Evolutionary conservation across 768 basidiomycete genomes (phyloP), one percentile per base, ranked within the genome.

Genomic region (Mycena vulgaris): DNA sequence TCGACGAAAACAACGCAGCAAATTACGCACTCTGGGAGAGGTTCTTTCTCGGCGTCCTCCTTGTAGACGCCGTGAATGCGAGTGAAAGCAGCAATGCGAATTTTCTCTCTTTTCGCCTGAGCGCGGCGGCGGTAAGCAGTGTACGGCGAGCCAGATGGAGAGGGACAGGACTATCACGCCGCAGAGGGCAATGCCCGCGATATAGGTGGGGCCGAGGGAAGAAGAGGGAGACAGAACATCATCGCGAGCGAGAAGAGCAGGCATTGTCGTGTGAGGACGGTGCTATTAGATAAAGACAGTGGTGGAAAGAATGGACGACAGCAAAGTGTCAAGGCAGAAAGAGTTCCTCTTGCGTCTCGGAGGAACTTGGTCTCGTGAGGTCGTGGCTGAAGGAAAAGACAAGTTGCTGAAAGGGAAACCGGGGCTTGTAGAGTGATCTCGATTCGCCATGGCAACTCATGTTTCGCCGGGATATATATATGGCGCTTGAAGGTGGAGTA

Each of bases 111-210:
- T 63, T 80, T 82, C 37, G 75, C 72, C 45, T 78, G 73, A 25
- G 80, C 76, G 37, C 83, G 85, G 71, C 84, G 84, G 51, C 88
- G 83, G 63, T 80, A 81, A n/a, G 48, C 76, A 70, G n/a, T 80
- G 81, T 40, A 89, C 72, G 39, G 71, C 76, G 6, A 90, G 72
- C 88, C 87, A 90, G 30, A 81, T 14, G 49, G 66, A 73, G 45
- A 89, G 68, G 45, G 75, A 80, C 31, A 87, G 58, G 27, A 83
- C 63, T 47, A 87, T 77, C 31, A 82, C 78, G 23, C 80, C 85
- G 30, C 83, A 87, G 8, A 89, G 75, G 25, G 83, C 80, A 73
- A 92, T 85, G 8, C 88, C 91, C 61, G 80, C 87, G 55, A 91
- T 85, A 72, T 85, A 83, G 25, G 83, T 76, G 7, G 85, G 78